Base-by-base conservation (phyloP, 495 filamentous ascomycete genomes). In the Xylaria flabelliformis region DNA sequence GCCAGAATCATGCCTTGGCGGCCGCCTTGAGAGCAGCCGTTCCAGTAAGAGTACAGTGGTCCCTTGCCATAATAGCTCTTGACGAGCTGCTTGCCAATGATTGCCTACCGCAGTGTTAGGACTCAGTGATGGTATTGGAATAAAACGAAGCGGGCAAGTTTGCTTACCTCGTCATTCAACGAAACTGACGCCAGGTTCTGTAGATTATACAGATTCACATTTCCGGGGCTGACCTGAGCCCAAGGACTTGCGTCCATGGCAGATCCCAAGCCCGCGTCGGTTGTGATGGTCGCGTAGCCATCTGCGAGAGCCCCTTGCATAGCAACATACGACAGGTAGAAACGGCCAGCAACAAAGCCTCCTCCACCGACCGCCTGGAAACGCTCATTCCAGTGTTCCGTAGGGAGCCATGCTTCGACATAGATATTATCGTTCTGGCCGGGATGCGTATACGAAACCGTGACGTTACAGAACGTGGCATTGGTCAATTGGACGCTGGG, bases 21-120 rank as follows among this genome's bases (percentile, higher is more conserved):
- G 13, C 84, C 84, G 21, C 82, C 83, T 70, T 79, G 81, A 15
- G 82, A 84, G 67, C 84, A 86, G 7, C 85, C 83, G 69, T 74
- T 85, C 69, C 74, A 86, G 72, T 85, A 86, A 13, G 82, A 84
- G 70, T 77, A 85, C 9, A 67, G 58, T 0, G 82, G 78, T 0
- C 53, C 41, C 32, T 68, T 59, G 3, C 82, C 80, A 69, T 86
- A 86, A 72, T 78, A 82, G 44, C 63, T 56, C 2, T 67, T 58
- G 21, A 78, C 73, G 42, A 82, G 42, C 13, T 65, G 42, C 56
- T 85, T 85, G 13, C 71, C 79, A 32, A 83, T 79, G 46, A 80
- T 41, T 32, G 81, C 79, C 74, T 76, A 53, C 21, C 3, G 50
- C 21, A 26, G n/a, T 26, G 50, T 53, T 53, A 53, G 9, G 17